Base-by-base conservation (phyloP, 495 filamentous ascomycete genomes). In the Aspergillus kassunensis region DNA sequence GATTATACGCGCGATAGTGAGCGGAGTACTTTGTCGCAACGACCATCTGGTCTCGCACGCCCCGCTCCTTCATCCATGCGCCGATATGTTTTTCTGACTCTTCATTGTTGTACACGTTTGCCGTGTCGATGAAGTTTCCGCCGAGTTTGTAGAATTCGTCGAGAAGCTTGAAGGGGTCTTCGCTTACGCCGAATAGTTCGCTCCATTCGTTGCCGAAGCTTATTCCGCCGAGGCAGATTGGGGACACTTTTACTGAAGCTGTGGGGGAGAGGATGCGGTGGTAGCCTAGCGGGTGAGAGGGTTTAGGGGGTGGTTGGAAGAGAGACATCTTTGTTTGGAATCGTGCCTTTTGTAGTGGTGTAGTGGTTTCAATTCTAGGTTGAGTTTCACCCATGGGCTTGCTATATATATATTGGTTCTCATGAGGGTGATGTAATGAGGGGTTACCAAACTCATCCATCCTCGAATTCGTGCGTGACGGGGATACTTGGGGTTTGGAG, bases 11-110 rank as follows among this genome's bases (percentile, higher is more conserved):
- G 20, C 55, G 58, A 48, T 63, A 74, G 4, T 58, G 55, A 21
- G 75, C 77, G 15, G 80, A 82, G 65, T 77, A 91, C 63, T 90
- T 90, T 15, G 87, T 90, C 0, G 86, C 85, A 49, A 90, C 69
- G 48, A 91, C 84, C 44, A 87, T 77, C 55, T 83, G 66, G 53
- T 86, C 81, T 0, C 83, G 71, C 23, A 69, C 71, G 1, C 69
- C 47, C 3, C 45, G 33, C 25, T 33, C 31, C 34, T 51, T 34
- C 54, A 56, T 35, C 54, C 54, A 51, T 11, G 44, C 54, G 1
- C 54, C 48, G 18, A 56, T 46, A 37, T 43, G 44, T 21, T 20
- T n/a, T 35, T 56, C 54, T 4, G 45, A 51, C 25, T 47, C 18
- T 7, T 43, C 47, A 9, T 18, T 30, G 20, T 56, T 43, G 36